These are phyloP conservation scores for Calonectria naviculata DNA, from an alignment of 2,329 filamentous ascomycete genomes.

Conservation along the genomic window DNA sequence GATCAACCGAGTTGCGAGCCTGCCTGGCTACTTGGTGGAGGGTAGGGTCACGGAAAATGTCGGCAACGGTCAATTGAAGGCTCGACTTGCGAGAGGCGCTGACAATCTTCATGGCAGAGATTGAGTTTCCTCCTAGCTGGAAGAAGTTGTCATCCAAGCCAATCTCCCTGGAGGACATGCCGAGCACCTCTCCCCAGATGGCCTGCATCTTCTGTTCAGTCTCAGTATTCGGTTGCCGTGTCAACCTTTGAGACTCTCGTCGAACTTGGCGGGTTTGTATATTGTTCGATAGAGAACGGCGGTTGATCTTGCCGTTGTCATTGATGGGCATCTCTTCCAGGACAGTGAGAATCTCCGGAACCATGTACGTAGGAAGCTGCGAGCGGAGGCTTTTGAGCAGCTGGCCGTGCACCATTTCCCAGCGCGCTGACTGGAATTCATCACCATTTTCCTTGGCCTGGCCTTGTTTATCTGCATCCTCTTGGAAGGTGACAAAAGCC, in stretches of 20 bases:
- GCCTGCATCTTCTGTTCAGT: constrained; percentile 40
- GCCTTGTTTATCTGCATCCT: background rate
- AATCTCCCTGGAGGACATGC: constrained; percentile 45
- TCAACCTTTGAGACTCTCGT: background rate
- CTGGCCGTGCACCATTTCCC: background rate
- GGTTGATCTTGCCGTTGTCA: constrained; percentile 27
- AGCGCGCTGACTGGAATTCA: background rate
- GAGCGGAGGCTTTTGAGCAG: background rate
- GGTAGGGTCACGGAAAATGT: constrained; percentile 21
- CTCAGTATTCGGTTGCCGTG: constrained; percentile 15
- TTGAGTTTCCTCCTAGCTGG: constrained; percentile 61
- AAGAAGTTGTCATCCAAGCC: constrained; percentile 60
- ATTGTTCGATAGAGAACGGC: constrained; percentile 8
- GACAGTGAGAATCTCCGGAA: constrained; percentile 25
- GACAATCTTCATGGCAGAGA: constrained; percentile 60
- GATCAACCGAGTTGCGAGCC: background rate
- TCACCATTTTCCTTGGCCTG: background rate
- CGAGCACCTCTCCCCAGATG: constrained; percentile 52
- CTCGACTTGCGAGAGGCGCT: constrained; percentile 13
- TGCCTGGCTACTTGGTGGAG: background rate
- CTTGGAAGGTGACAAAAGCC: background rate
- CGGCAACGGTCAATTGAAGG: constrained; percentile 15
- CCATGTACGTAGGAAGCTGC: constrained; percentile 32
- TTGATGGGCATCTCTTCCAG: constrained; percentile 25
- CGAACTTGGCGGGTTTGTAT: constrained; percentile 45